Base-by-base conservation (phyloP, 331 rosid genomes). In the Acacia pycnantha region DNA sequence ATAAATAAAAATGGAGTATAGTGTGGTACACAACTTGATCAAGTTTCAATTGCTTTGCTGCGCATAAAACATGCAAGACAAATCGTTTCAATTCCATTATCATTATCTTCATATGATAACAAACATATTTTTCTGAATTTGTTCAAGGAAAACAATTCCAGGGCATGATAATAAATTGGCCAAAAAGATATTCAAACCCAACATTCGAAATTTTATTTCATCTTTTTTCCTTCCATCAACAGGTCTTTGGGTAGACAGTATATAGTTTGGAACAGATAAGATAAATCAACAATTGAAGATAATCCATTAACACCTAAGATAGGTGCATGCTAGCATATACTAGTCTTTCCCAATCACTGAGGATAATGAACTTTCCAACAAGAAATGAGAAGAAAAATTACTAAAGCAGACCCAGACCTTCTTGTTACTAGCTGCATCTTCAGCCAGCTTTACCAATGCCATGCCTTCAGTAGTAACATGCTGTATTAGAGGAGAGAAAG, bases 401-500 rank as follows among this genome's bases (percentile, higher is more conserved):
- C 58, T 46, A 26, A 79, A 70, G 43, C 64, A 73, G 62, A 76
- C 61, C 86, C 73, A 29, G 51, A 93, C 95, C 92, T 89, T 89
- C 85, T 85, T 91, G 88, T 82, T 88, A 82, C 94, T 92, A 62
- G 97, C 97, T 74, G 95, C 94, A 89, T 94, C 98, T 86, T 92
- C 97, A 62, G 97, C 95, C 79, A 88, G 90, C 88, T 94, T 92
- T 77, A 94, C 94, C 83, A 92, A 87, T 47, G 95, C 84, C 78
- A 89, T 90, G 77, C 95, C 97, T 87, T 94, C 98, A 79, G 92
- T 86, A 43, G 97, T 94, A 66, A 94, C 93, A 81, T 92, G 97
- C 98, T 94, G 90, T 86, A 85, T 83, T 75, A 73, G 43, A 87
- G 61, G 48, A 81, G 54, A 81, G 46, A 58, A 61, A 81, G 46